Percentiles rank a stretch among this genome's conserved stretches.
Conservation (phyloP, 2,329 filamentous ascomycete genomes). For the Aspergillus hortae region DNA sequence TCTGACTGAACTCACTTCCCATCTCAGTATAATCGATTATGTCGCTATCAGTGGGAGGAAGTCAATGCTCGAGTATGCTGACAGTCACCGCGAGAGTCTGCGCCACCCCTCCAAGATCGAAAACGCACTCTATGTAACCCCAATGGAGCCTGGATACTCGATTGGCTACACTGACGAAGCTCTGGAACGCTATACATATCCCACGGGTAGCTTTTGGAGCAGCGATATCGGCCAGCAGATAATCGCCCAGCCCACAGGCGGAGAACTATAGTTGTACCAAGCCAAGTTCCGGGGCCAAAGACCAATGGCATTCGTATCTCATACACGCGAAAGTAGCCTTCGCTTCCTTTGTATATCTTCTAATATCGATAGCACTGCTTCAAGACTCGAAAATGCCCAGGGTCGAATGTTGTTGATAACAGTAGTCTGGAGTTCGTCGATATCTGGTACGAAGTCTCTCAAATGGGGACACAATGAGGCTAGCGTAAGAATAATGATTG, state of each 20-base stretch:
- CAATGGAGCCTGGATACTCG: conserved; percentile 71
- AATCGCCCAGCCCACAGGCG: background rate
- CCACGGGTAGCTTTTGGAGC: background rate
- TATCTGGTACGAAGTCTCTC: background rate
- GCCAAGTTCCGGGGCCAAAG: background rate
- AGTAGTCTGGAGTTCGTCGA: background rate
- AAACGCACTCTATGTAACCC: conserved; percentile 85
- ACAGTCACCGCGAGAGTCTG: conserved; percentile 92
- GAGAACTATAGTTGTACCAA: background rate
- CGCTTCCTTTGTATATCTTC: conserved; percentile 1
- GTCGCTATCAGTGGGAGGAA: conserved; percentile 78
- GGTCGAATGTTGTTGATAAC: conserved; percentile 1
- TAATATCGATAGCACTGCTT: background rate
- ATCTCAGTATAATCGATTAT: conserved; percentile 89
- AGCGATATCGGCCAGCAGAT: background rate
- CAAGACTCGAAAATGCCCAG: conserved; percentile 1
- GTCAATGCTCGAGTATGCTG: conserved; percentile 84
- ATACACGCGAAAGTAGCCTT: background rate
- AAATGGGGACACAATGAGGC: background rate
- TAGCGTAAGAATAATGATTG: background rate
- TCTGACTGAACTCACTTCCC: conserved; percentile 89
- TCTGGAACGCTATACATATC: background rate
- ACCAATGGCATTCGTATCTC: background rate
- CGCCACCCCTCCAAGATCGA: conserved; percentile 74
- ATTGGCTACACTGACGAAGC: background rate